A percentile compares a stretch with the other conserved stretches of the same genome.
Evolutionary conservation across 148 eudicot species (phyloP).

Genomic region (Talinum fruticosum): DNA sequence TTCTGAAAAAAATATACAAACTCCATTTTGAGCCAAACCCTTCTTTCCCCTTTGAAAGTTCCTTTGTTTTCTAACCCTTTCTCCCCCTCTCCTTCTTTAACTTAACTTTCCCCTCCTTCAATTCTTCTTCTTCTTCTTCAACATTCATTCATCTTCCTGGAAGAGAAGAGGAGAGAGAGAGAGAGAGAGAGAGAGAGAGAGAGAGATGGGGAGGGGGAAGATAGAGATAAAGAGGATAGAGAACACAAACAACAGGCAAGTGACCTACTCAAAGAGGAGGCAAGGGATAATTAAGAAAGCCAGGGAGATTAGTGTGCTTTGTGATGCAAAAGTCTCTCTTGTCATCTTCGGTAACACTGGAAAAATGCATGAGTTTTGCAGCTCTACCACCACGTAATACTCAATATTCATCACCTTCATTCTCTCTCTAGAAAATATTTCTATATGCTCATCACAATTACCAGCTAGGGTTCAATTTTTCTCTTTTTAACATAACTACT

Average conservation of each 20-base stretch:
- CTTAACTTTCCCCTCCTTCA: conserved; percentile 7
- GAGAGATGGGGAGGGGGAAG: conserved; percentile 80
- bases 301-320: conserved; percentile 69
- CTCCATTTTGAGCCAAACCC: conserved; percentile 40
- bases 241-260: conserved; percentile 79
- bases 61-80: conserved; percentile 39
- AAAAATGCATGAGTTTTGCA: conserved; percentile 65
- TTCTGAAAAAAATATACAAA: conserved; percentile 17
- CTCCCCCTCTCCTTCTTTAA: neutral
- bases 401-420: neutral
- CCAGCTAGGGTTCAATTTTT: neutral
- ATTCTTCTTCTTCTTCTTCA: neutral
- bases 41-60: conserved; percentile 43
- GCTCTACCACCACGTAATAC: conserved; percentile 56
- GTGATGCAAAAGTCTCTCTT: conserved; percentile 82
- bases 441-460: neutral
- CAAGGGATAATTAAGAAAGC: conserved; percentile 82
- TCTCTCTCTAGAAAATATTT: neutral
- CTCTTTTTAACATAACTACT: neutral
- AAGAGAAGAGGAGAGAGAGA: neutral
- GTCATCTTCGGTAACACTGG: conserved; percentile 57
- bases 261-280: conserved; percentile 78
- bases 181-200: conserved; percentile 12
- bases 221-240: conserved; percentile 91
- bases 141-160: neutral